phyloP scores from a whole-genome alignment of 176 grass and related monocot species.

The Carex littledalei region DNA sequence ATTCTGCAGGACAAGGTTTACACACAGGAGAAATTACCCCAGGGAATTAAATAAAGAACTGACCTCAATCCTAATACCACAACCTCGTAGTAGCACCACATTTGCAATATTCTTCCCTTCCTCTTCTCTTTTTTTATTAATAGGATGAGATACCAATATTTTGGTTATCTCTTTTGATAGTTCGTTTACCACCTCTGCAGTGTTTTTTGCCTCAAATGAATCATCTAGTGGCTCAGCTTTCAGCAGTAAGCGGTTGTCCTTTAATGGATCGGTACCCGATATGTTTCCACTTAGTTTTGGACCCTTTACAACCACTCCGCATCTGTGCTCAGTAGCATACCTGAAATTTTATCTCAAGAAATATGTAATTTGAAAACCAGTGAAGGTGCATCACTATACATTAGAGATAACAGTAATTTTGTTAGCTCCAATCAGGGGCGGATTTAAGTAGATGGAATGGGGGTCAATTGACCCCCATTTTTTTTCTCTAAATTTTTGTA shows the following conservation, averaged over 20 bases:
- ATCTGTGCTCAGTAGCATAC: constrained; percentile 96
- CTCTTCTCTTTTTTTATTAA: constrained; percentile 57
- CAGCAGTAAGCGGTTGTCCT: constrained; percentile 83
- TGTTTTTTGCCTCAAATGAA: constrained; percentile 84
- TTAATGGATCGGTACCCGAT: constrained; percentile 93
- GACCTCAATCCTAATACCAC: constrained; percentile 94
- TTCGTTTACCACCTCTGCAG: constrained; percentile 71
- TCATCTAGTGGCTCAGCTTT: constrained; percentile 73
- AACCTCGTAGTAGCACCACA: constrained; percentile 74
- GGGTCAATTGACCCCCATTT: no score
- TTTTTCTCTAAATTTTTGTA: no score
- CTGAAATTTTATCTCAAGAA: constrained; percentile 30
- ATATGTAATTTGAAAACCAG: neutral
- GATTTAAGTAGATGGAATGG: no score
- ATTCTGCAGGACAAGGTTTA: neutral
- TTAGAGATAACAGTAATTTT: neutral
- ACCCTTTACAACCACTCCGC: constrained; percentile 95
- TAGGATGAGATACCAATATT: constrained; percentile 68
- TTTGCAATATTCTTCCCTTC: constrained; percentile 87
- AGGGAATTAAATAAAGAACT: constrained; percentile 19
- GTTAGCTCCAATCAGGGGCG: neutral
- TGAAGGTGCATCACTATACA: no score
- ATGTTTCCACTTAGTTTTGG: constrained; percentile 89
- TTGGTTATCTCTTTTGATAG: constrained; percentile 79
- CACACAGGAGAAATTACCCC: neutral